Percentiles rank a stretch among this genome's conserved stretches.
These are phyloP conservation scores for Conoideocrella luteorostrata DNA, from an alignment of 2,329 filamentous ascomycete species.

Conservation along the genomic window DNA sequence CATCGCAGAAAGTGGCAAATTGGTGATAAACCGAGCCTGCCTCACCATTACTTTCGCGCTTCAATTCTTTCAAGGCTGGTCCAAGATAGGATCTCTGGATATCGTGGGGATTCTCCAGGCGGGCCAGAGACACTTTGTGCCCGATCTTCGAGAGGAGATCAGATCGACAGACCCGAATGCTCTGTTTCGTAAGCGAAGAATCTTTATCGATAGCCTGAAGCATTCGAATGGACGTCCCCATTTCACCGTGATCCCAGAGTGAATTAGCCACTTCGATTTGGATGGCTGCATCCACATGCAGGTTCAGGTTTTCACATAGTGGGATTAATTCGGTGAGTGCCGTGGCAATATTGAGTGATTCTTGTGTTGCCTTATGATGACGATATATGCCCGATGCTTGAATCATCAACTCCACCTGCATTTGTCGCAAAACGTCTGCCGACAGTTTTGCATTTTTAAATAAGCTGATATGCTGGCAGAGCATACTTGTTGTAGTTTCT, in stretches of 20 bases:
- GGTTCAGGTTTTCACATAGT: constrained; percentile 61
- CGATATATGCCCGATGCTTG: constrained; percentile 69
- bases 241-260: constrained; percentile 90
- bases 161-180: constrained; percentile 64
- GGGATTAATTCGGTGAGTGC: constrained; percentile 72
- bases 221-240: constrained; percentile 81
- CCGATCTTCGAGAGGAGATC: constrained; percentile 83
- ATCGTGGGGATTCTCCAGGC: constrained; percentile 81
- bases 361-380: constrained; percentile 75
- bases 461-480: constrained; percentile 64
- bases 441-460: constrained; percentile 54
- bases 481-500: constrained; percentile 72
- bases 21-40: constrained; percentile 89
- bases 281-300: constrained; percentile 71
- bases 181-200: constrained; percentile 58
- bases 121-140: constrained; percentile 81
- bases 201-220: constrained; percentile 64
- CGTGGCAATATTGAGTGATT: constrained; percentile 79
- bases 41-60: constrained; percentile 58
- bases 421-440: constrained; percentile 56
- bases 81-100: constrained; percentile 84
- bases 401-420: constrained; percentile 73
- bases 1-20: constrained; percentile 91
- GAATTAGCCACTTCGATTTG: constrained; percentile 81
- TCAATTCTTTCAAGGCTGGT: constrained; percentile 76